These are phyloP conservation scores for Kluyveromyces dobzhanskii DNA, from an alignment of 805 yeast genomes.

Conservation along the genomic window DNA sequence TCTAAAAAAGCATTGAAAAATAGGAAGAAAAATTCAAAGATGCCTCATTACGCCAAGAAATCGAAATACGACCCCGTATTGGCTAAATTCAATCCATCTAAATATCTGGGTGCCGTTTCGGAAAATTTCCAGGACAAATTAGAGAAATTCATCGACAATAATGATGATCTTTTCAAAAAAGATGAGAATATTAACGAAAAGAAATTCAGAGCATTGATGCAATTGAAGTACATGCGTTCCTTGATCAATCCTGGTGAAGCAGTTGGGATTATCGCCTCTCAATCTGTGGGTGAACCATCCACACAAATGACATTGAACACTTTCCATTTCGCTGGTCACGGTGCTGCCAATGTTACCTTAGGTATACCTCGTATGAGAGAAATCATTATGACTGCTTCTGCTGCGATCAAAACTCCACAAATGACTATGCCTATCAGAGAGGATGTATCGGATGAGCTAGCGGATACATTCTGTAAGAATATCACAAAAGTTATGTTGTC, in stretches of 20 bases:
- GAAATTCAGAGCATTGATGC: conserved; percentile 95
- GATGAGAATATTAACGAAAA: conserved; percentile 44
- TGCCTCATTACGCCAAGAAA: conserved; percentile 56
- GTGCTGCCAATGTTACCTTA: conserved; percentile 98
- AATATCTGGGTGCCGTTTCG: conserved; percentile 86
- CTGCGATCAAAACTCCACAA: conserved; percentile 95
- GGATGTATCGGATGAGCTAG: conserved; percentile 77
- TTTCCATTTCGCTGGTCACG: conserved; percentile 99
- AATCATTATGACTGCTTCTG: conserved; percentile 98
- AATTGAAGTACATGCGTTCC: conserved; percentile 95
- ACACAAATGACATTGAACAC: conserved; percentile 98
- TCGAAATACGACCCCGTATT: conserved; percentile 81
- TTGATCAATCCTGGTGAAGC: conserved; percentile 94
- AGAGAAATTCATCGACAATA: conserved; percentile 55
- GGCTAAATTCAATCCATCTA: conserved; percentile 79
- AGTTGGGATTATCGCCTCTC: conserved; percentile 97
- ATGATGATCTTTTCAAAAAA: conserved; percentile 50
- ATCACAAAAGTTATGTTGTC: conserved; percentile 78
- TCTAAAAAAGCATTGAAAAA: conserved; percentile 74
- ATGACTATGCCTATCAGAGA: conserved; percentile 83
- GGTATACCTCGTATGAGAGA: conserved; percentile 99
- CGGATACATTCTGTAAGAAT: conserved; percentile 88
- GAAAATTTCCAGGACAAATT: conserved; percentile 78
- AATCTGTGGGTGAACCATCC: conserved; percentile 98
- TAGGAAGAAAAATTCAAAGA: conserved; percentile 50